Percentiles rank a stretch among this genome's conserved stretches.
Evolutionary conservation across 2,329 filamentous ascomycete species (phyloP).

Genomic region (Chaetomium globosum): DNA sequence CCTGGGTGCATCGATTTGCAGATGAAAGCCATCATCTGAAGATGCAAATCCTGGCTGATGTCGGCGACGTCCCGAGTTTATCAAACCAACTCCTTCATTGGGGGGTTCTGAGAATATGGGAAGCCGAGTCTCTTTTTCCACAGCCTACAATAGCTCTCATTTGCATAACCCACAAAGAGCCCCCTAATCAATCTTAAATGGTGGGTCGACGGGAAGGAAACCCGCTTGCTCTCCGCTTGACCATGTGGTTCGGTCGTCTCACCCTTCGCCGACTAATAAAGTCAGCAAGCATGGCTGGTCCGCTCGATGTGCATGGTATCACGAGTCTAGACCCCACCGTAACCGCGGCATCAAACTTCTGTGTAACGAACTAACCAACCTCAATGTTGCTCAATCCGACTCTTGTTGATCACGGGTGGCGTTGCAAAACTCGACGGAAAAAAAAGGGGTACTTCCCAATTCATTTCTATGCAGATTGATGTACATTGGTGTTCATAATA

Average conservation of each 20-base stretch:
- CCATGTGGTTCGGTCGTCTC: neutral
- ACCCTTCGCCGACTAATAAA: neutral
- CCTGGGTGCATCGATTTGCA: neutral
- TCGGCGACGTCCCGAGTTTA: too few species aligned
- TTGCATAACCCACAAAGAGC: neutral
- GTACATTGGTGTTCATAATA: slow-evolving; percentile 30
- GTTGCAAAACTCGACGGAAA: neutral
- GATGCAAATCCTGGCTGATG: neutral
- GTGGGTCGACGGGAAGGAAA: neutral
- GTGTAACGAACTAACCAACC: neutral
- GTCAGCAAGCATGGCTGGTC: neutral
- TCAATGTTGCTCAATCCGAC: neutral
- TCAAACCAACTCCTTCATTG: too few species aligned
- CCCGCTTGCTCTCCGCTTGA: neutral
- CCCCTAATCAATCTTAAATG: neutral
- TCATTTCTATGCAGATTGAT: slow-evolving; percentile 25
- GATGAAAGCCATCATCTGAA: neutral
- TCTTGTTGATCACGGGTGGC: neutral
- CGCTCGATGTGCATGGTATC: neutral
- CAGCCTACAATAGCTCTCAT: too few species aligned
- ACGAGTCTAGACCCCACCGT: neutral
- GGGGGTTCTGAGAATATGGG: too few species aligned
- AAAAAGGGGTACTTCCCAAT: slow-evolving; percentile 5
- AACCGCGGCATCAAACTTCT: neutral
- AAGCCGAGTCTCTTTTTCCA: too few species aligned